A percentile compares a stretch with the other conserved stretches of the same genome.
phyloP scores from a whole-genome alignment of 2,329 filamentous ascomycete species.

The Trichoderma sp. region DNA sequence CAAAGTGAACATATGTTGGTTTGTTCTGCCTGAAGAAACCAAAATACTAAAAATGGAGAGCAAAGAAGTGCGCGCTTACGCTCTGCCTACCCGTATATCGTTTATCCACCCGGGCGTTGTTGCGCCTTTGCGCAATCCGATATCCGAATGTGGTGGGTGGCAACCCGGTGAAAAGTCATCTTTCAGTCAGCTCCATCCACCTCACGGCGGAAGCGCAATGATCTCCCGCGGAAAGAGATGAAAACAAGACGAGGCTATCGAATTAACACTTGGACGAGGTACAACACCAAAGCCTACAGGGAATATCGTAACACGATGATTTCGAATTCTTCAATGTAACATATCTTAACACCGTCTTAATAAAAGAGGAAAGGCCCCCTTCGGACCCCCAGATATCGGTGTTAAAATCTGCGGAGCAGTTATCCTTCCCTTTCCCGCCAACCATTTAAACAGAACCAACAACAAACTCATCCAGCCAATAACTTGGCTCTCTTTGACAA shows the following conservation, averaged over 20 bases:
- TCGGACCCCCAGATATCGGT: neutral
- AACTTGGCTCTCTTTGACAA: neutral
- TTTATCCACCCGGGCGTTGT: neutral
- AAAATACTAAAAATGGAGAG: neutral
- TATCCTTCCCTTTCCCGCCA: neutral
- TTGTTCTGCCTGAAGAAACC: neutral
- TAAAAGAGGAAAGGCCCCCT: neutral
- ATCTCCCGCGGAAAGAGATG: neutral
- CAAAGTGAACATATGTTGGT: neutral
- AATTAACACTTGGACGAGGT: neutral
- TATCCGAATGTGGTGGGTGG: neutral
- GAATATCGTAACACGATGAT: neutral
- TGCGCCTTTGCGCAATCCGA: neutral
- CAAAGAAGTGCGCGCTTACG: neutral
- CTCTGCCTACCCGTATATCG: neutral
- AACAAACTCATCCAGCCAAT: neutral
- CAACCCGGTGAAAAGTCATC: neutral
- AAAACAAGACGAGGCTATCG: neutral
- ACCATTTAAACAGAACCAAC: neutral
- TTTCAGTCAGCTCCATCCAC: neutral
- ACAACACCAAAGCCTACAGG: neutral
- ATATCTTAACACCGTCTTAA: neutral
- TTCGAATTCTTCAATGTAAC: neutral
- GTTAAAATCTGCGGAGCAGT: constrained; percentile 3
- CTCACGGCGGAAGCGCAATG: neutral